These are phyloP conservation scores for Parietichytrium sp. DNA, from an alignment of 108 stramenopile genomes.

Conservation along the genomic window DNA sequence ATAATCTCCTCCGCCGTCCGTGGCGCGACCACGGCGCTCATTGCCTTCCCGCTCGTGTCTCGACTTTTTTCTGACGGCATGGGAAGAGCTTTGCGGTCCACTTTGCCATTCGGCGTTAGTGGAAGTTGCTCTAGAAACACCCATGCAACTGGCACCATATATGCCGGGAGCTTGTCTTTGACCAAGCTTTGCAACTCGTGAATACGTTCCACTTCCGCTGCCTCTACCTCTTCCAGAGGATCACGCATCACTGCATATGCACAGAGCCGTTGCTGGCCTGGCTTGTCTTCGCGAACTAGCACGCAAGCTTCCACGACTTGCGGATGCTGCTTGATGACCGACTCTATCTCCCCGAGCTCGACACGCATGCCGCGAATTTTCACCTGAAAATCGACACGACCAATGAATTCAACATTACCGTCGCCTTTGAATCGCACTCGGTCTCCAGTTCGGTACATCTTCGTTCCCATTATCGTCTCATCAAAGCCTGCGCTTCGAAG, in stretches of 20 bases:
- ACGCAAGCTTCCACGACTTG: constrained; percentile 28
- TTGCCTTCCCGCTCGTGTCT: not conserved
- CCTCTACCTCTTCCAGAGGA: not conserved
- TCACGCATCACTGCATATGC: not conserved
- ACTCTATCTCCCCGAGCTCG: constrained; percentile 51
- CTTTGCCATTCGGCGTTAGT: constrained; percentile 44
- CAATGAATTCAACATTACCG: constrained; percentile 43
- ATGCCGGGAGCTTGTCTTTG: constrained; percentile 21
- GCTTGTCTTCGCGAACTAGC: constrained; percentile 6
- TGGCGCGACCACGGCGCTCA: not conserved
- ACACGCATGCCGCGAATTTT: constrained; percentile 49
- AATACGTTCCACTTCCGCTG: not conserved
- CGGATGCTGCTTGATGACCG: constrained; percentile 19
- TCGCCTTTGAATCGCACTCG: constrained; percentile 29
- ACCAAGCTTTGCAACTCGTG: constrained; percentile 6
- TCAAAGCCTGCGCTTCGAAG: too few relatives aligned
- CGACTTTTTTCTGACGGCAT: constrained; percentile 1
- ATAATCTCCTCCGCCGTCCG: not conserved
- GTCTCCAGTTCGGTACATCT: constrained; percentile 45
- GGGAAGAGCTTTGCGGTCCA: constrained; percentile 38
- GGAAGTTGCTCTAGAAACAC: constrained; percentile 23
- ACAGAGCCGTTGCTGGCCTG: constrained; percentile 29
- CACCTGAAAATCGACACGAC: constrained; percentile 47
- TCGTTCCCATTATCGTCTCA: too few relatives aligned
- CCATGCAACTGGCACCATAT: constrained; percentile 45